These are phyloP conservation scores for Penicillium sp. DNA, from an alignment of 2,329 filamentous ascomycete species.

Conservation along the genomic window DNA sequence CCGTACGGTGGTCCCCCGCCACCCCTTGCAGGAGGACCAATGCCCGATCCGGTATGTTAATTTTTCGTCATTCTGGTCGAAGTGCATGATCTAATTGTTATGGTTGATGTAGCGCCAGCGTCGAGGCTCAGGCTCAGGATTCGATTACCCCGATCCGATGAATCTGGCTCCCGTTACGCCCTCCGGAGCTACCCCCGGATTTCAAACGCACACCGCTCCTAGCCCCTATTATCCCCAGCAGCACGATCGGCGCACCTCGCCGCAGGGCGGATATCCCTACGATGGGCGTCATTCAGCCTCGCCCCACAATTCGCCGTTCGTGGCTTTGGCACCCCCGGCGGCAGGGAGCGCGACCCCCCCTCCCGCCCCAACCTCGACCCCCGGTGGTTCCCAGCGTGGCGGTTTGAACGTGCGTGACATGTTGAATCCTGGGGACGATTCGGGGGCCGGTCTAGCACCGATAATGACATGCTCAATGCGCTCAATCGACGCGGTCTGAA, in stretches of 20 bases:
- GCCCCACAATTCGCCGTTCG: slow-evolving; percentile 42
- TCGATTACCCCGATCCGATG: slow-evolving; percentile 48
- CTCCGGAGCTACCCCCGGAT: slow-evolving; percentile 42
- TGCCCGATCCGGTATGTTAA: slow-evolving; percentile 49
- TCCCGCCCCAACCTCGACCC: slow-evolving; percentile 41
- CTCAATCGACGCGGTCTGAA: slow-evolving; percentile 42
- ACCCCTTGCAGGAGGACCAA: slow-evolving; percentile 36
- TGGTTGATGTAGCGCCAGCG: slow-evolving; percentile 29
- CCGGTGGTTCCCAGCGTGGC: slow-evolving; percentile 33
- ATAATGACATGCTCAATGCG: slow-evolving; percentile 52
- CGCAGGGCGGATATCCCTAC: slow-evolving; percentile 45
- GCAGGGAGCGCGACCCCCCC: slow-evolving; percentile 30
- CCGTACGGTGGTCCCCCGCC: slow-evolving; percentile 36
- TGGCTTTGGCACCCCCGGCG: slow-evolving; percentile 34
- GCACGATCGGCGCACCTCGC: slow-evolving; percentile 45
- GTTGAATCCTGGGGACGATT: slow-evolving; percentile 42
- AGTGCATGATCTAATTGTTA: slow-evolving; percentile 2
- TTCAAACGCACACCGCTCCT: slow-evolving; percentile 40
- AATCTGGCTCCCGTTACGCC: slow-evolving; percentile 49
- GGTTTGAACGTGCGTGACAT: slow-evolving; percentile 51
- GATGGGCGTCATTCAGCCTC: slow-evolving; percentile 43
- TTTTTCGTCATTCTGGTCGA: slow-evolving; percentile 15
- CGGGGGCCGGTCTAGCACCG: slow-evolving; percentile 44
- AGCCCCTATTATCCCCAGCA: slow-evolving; percentile 40
- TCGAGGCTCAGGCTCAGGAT: slow-evolving; percentile 45